Conservation (phyloP, 2,329 filamentous ascomycete genomes). For the Thermoascus crustaceus region DNA sequence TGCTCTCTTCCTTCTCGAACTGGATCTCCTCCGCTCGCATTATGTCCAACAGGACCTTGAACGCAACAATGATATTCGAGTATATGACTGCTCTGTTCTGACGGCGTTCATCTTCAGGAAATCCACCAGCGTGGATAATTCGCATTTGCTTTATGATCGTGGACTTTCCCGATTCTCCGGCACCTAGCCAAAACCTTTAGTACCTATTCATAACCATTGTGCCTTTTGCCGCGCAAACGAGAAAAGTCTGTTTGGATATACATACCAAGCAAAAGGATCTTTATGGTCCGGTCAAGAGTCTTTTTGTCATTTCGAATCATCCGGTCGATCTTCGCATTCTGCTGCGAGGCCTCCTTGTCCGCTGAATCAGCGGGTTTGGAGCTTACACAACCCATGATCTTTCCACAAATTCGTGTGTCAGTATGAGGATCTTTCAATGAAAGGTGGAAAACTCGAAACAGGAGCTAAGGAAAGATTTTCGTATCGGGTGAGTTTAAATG, state of each 20-base stretch:
- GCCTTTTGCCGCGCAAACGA: not conserved
- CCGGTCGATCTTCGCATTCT: conserved; percentile 68
- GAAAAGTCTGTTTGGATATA: conserved; percentile 6
- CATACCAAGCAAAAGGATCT: conserved; percentile 84
- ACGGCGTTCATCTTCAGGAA: conserved; percentile 78
- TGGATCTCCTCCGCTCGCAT: conserved; percentile 78
- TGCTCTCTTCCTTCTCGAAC: conserved; percentile 70
- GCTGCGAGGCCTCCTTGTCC: conserved; percentile 35
- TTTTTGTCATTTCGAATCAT: conserved; percentile 81
- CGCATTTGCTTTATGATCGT: conserved; percentile 99
- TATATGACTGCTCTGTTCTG: conserved; percentile 96
- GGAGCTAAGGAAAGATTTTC: too few species aligned
- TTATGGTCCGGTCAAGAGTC: conserved; percentile 76
- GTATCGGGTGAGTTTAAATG: too few species aligned
- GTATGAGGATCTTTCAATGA: too few species aligned
- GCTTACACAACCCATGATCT: conserved; percentile 39
- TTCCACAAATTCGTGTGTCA: too few species aligned
- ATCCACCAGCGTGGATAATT: conserved; percentile 89
- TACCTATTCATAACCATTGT: not conserved
- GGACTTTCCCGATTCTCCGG: conserved; percentile 91
- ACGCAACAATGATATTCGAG: conserved; percentile 86
- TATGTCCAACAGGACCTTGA: conserved; percentile 80
- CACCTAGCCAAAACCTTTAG: conserved; percentile 53
- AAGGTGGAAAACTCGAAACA: too few species aligned
- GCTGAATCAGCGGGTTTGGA: conserved; percentile 32